Evolutionary conservation across 371 early-diverging fungal species (phyloP).

Genomic region (Phascolomyces articulosus): DNA sequence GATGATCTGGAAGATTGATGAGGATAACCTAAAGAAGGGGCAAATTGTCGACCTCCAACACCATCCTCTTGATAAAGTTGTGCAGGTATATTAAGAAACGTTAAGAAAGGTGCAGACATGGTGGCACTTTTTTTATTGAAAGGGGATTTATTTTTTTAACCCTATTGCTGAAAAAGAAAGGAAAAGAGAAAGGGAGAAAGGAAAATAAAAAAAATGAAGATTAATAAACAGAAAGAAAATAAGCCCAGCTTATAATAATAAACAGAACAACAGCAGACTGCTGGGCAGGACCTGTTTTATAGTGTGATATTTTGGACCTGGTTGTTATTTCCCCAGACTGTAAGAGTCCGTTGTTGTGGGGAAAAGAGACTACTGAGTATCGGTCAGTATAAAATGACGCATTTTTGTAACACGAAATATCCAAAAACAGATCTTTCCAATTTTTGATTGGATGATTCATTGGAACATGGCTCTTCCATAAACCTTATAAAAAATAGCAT

Average conservation of each 20-base stretch:
- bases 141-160: too few species aligned
- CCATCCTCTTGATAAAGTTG: not conserved
- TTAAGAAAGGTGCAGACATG: slow-evolving; percentile 5
- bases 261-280: too few species aligned
- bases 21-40: too few species aligned
- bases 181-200: not conserved
- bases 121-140: not conserved
- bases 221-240: too few species aligned
- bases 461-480: not conserved
- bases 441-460: not conserved
- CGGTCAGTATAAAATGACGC: not conserved
- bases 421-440: not conserved
- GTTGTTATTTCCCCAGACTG: not conserved
- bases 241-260: too few species aligned
- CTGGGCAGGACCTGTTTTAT: too few species aligned
- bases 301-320: too few species aligned
- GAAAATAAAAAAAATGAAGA: not conserved
- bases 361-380: not conserved
- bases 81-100: not conserved
- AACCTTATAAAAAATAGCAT: too few species aligned
- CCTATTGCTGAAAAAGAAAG: too few species aligned
- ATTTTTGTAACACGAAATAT: not conserved
- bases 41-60: too few species aligned
- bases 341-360: not conserved
- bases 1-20: not conserved